phyloP scores from a whole-genome alignment of 2,329 filamentous ascomycete species.

The Ophiostoma sp. region DNA sequence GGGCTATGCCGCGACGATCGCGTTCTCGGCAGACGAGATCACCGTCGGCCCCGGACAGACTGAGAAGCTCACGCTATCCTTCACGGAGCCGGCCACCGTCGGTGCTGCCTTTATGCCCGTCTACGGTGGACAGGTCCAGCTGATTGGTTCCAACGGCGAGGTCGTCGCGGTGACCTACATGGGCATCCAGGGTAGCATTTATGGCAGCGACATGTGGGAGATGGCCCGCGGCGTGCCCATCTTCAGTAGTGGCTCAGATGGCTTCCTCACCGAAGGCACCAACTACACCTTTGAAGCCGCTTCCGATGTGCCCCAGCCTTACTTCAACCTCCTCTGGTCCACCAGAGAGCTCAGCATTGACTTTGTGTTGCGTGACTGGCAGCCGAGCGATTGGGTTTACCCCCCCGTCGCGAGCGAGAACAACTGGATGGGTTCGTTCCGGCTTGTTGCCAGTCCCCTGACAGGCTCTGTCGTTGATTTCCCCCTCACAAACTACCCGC shows the following conservation, averaged over 20 bases:
- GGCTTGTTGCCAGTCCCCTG: slow-evolving; percentile 4
- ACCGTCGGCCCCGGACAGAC: neutral
- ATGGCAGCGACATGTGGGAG: slow-evolving; percentile 9
- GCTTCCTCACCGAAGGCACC: neutral
- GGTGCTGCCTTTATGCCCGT: slow-evolving; percentile 32
- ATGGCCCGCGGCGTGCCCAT: neutral
- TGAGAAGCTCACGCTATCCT: neutral
- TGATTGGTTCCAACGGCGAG: slow-evolving; percentile 34
- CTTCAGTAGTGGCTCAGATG: neutral
- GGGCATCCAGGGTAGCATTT: slow-evolving; percentile 17
- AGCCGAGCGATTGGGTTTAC: slow-evolving; percentile 21
- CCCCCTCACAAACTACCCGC: slow-evolving; percentile 15
- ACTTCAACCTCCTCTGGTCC: slow-evolving; percentile 27
- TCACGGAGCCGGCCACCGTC: neutral
- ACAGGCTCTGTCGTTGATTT: slow-evolving; percentile 12
- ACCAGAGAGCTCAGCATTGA: slow-evolving; percentile 26
- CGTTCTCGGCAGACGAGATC: slow-evolving; percentile 2
- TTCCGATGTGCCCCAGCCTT: slow-evolving; percentile 23
- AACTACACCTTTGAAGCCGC: slow-evolving; percentile 2
- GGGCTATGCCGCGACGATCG: neutral
- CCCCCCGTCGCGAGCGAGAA: slow-evolving; percentile 21
- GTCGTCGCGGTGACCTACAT: slow-evolving; percentile 34
- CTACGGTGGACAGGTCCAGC: slow-evolving; percentile 34
- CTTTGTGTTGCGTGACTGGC: slow-evolving; percentile 15
- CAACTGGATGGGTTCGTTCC: slow-evolving; percentile 18